These are phyloP conservation scores for Phylloporus scabripes DNA, from an alignment of 768 basidiomycete species.

Conservation along the genomic window DNA sequence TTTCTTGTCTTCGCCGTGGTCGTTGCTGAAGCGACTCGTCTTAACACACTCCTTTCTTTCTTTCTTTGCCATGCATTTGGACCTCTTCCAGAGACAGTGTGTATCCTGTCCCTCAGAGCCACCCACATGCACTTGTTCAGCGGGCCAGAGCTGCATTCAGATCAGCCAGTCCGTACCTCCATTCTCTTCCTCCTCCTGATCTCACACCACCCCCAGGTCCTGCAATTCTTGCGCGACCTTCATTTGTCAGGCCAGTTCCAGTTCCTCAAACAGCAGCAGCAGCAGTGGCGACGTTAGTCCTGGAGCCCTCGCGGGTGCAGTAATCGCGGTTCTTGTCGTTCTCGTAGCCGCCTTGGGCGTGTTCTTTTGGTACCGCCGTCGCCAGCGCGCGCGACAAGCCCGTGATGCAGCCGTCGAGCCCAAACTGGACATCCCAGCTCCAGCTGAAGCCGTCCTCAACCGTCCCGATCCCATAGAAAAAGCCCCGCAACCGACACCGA, in stretches of 20 bases:
- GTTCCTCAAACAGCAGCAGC: conserved; percentile 6
- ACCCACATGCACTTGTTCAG: conserved; percentile 48
- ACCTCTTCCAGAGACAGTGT: conserved; percentile 43
- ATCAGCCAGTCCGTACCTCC: conserved; percentile 49
- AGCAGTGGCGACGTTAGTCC: conserved; percentile 49
- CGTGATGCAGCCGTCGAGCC: conserved; percentile 32
- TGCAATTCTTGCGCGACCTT: conserved; percentile 52
- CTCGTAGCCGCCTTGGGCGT: conserved; percentile 45
- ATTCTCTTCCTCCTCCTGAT: conserved; percentile 2
- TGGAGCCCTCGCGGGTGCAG: conserved; percentile 70
- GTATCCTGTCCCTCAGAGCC: conserved; percentile 46
- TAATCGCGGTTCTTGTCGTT: conserved; percentile 60
- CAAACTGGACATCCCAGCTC: conserved; percentile 60
- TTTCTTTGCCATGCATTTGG: conserved; percentile 28
- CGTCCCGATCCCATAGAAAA: conserved; percentile 81
- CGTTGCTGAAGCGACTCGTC: conserved; percentile 15
- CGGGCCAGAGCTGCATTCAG: conserved; percentile 53
- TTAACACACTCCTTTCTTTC: conserved; percentile 31
- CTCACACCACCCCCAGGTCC: conserved; percentile 36
- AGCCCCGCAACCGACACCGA: conserved; percentile 17
- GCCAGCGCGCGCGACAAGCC: conserved; percentile 37
- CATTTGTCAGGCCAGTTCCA: conserved; percentile 42
- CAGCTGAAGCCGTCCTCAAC: conserved; percentile 73
- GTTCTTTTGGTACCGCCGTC: conserved; percentile 65
- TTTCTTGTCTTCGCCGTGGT: neutral